Conservation (phyloP, 2,329 filamentous ascomycete genomes). For the Aspergillus sp. region DNA sequence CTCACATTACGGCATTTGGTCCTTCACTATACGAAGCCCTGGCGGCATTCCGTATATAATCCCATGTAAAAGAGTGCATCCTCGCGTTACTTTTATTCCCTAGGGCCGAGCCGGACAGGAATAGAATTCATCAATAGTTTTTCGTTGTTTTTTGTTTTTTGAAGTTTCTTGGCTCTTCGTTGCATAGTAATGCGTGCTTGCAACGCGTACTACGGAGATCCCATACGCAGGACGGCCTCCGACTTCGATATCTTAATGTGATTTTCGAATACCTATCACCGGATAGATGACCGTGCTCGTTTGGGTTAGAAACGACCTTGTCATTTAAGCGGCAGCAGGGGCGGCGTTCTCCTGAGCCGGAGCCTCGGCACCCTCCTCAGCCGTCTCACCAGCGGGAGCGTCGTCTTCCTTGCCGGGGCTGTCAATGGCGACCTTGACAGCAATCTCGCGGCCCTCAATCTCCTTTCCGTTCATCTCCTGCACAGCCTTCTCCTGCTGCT, state of each 20-base stretch:
- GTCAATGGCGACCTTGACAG: slow-evolving; percentile 99
- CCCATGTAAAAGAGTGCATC: slow-evolving; percentile 20
- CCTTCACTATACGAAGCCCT: slow-evolving; percentile 14
- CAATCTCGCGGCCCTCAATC: slow-evolving; percentile 97
- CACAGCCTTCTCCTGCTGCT: slow-evolving; percentile 96
- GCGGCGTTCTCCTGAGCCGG: slow-evolving; percentile 42
- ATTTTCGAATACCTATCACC: neutral
- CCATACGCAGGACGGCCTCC: slow-evolving; percentile 21
- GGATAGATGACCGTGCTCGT: slow-evolving; percentile 11
- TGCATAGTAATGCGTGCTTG: slow-evolving; percentile 15
- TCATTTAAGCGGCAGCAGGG: slow-evolving; percentile 39
- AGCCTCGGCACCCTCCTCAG: slow-evolving; percentile 40
- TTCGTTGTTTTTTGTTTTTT: slow-evolving; percentile 8
- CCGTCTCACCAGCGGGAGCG: slow-evolving; percentile 53
- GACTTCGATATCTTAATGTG: slow-evolving; percentile 10
- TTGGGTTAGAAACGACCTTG: slow-evolving; percentile 24
- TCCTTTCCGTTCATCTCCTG: slow-evolving; percentile 99
- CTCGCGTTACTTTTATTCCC: slow-evolving; percentile 16
- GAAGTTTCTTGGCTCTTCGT: slow-evolving; percentile 15
- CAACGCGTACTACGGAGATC: slow-evolving; percentile 26
- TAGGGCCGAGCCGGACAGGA: slow-evolving; percentile 24
- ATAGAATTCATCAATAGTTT: slow-evolving; percentile 24
- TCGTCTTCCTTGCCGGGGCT: slow-evolving; percentile 98
- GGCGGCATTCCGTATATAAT: slow-evolving; percentile 15
- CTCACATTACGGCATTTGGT: slow-evolving; percentile 22